These are phyloP conservation scores for Scolecobasidium constrictum DNA, from an alignment of 2,329 filamentous ascomycete species.

Conservation along the genomic window DNA sequence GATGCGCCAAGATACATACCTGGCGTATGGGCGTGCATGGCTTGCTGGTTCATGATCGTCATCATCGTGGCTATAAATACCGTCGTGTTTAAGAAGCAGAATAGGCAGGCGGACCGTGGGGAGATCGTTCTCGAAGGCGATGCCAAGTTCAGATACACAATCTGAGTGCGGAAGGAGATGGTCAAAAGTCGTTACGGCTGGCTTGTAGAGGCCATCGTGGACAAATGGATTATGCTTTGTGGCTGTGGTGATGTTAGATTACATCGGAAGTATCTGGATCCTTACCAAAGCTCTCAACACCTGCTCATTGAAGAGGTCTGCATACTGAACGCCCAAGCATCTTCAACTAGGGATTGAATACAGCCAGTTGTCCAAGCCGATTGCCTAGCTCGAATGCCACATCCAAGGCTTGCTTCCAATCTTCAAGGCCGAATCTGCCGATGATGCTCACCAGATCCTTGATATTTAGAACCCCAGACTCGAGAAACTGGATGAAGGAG, in stretches of 20 bases:
- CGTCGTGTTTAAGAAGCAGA: constrained; percentile 21
- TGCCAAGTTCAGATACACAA: constrained; percentile 10
- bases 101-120: constrained; percentile 28
- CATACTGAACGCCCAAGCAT: too few species aligned
- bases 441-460: constrained; percentile 10
- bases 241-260: too few species aligned
- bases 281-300: too few species aligned
- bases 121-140: constrained; percentile 27
- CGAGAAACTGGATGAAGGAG: constrained; percentile 15
- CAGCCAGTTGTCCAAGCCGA: constrained; percentile 13
- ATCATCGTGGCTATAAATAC: constrained; percentile 21
- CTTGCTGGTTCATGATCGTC: constrained; percentile 14
- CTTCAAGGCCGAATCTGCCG: constrained; percentile 13
- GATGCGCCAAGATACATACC: constrained; percentile 25
- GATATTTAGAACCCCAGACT: constrained; percentile 12
- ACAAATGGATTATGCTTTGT: too few species aligned
- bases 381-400: constrained; percentile 15
- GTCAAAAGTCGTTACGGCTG: too few species aligned
- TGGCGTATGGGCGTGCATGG: constrained; percentile 27
- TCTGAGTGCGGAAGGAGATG: too few species aligned
- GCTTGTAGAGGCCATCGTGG: too few species aligned
- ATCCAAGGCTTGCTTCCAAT: constrained; percentile 15
- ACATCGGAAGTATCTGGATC: too few species aligned
- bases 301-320: too few species aligned
- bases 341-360: constrained; percentile 1